Conservation (phyloP, 2,329 filamentous ascomycete genomes). For the Leptographium wingfieldii region DNA sequence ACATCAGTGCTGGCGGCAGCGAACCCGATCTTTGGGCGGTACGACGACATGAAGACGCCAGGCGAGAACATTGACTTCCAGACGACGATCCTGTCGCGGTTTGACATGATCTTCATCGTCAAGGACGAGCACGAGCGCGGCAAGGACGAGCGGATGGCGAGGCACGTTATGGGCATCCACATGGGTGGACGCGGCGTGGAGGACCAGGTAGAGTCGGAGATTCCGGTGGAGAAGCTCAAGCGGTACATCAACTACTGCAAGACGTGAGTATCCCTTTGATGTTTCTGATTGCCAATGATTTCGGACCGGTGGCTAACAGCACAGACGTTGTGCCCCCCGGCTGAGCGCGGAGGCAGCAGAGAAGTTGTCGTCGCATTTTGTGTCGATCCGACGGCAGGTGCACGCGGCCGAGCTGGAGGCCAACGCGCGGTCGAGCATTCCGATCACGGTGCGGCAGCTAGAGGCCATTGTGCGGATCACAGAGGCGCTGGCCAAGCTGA, state of each 20-base stretch:
- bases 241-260: constrained; percentile 96
- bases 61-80: constrained; percentile 99
- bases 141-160: constrained; percentile 86
- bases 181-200: constrained; percentile 80
- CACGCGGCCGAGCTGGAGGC: constrained; percentile 82
- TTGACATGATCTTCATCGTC: constrained; percentile 99
- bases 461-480: constrained; percentile 97
- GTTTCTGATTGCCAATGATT: background rate
- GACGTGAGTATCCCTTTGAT: constrained; percentile 47
- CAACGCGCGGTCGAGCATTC: constrained; percentile 83
- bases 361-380: constrained; percentile 93
- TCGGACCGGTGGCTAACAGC: constrained; percentile 17
- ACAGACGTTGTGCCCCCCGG: constrained; percentile 77
- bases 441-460: constrained; percentile 92
- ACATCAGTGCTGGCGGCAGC: constrained; percentile 92
- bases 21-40: constrained; percentile 94
- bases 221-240: constrained; percentile 93
- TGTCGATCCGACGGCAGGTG: constrained; percentile 88
- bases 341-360: constrained; percentile 85
- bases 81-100: constrained; percentile 93
- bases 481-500: constrained; percentile 86
- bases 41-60: constrained; percentile 94
- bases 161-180: constrained; percentile 94
- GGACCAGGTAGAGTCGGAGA: constrained; percentile 74
- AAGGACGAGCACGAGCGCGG: constrained; percentile 84